Conservation (phyloP, 352 stramenopile species). For the Phytopythium helicoides region DNA sequence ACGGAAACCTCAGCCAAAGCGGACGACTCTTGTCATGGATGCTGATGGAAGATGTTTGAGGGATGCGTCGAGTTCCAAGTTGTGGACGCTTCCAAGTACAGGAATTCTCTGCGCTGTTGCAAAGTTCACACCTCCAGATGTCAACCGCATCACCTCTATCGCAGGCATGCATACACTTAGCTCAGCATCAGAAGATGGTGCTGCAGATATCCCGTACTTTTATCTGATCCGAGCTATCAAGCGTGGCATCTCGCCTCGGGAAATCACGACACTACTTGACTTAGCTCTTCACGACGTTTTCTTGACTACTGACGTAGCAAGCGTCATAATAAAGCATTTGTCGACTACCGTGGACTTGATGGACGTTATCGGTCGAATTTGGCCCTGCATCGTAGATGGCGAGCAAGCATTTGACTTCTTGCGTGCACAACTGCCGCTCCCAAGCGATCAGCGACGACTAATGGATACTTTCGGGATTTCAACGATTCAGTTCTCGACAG, state of each 20-base stretch:
- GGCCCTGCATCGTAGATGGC: slow-evolving; percentile 55
- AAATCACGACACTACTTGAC: slow-evolving; percentile 44
- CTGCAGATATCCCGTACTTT: not conserved
- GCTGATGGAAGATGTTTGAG: slow-evolving; percentile 28
- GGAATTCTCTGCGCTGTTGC: slow-evolving; percentile 39
- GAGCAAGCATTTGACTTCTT: slow-evolving; percentile 49
- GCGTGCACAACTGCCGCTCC: slow-evolving; percentile 31
- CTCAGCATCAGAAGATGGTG: no score
- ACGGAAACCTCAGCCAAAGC: slow-evolving; percentile 23
- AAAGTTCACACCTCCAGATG: slow-evolving; percentile 35
- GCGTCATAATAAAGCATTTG: slow-evolving; percentile 41
- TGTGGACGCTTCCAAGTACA: slow-evolving; percentile 35
- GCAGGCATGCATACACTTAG: not conserved
- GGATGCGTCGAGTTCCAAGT: slow-evolving; percentile 16
- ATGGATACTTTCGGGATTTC: slow-evolving; percentile 45
- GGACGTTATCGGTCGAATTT: slow-evolving; percentile 53
- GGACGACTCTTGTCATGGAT: slow-evolving; percentile 25
- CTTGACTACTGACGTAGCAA: slow-evolving; percentile 35
- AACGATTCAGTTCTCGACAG: slow-evolving; percentile 55
- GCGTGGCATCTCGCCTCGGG: slow-evolving; percentile 47
- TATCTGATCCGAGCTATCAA: slow-evolving; percentile 46
- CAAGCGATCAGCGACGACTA: slow-evolving; percentile 46
- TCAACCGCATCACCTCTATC: not conserved
- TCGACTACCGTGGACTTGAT: slow-evolving; percentile 36
- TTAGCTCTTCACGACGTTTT: slow-evolving; percentile 53